These are phyloP conservation scores for Xerophyta viscosa DNA, from an alignment of 106 monocot species.

Conservation along the genomic window DNA sequence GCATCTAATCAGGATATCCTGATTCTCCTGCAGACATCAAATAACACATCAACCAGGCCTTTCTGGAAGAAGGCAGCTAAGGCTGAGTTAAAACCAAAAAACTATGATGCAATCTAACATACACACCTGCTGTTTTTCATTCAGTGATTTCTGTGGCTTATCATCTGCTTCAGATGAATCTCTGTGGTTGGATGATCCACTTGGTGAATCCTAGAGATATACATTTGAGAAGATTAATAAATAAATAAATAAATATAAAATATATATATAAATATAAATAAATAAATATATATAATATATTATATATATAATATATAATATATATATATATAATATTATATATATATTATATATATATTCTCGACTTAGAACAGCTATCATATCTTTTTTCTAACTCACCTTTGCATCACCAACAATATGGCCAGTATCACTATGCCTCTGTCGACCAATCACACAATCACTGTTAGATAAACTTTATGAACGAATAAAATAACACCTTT, in stretches of 20 bases:
- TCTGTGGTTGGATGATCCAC: constrained; percentile 25
- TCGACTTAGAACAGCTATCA: too few species aligned
- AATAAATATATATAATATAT: too few species aligned
- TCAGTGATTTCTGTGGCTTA: constrained; percentile 92
- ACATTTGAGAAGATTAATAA: background rate
- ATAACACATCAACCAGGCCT: constrained; percentile 1
- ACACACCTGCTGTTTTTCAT: constrained; percentile 91
- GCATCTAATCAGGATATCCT: constrained; percentile 84
- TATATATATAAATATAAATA: too few species aligned
- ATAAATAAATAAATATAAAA: too few species aligned
- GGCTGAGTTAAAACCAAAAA: constrained; percentile 1
- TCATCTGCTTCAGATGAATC: constrained; percentile 82
- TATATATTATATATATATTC: too few species aligned
- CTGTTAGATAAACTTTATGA: background rate
- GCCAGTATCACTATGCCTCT: constrained; percentile 69
- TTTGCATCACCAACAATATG: constrained; percentile 38
- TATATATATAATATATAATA: too few species aligned
- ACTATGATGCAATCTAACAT: background rate
- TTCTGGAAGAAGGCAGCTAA: background rate
- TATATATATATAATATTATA: too few species aligned
- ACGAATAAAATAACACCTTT: background rate
- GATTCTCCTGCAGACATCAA: constrained; percentile 71
- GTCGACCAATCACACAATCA: constrained; percentile 10
- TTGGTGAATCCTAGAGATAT: constrained; percentile 44
- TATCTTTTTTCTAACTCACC: too few species aligned